Evolutionary conservation across 257 asterid genomes (phyloP), one percentile per base, ranked within the genome.

Genomic region (Orobanche coerulescens): DNA sequence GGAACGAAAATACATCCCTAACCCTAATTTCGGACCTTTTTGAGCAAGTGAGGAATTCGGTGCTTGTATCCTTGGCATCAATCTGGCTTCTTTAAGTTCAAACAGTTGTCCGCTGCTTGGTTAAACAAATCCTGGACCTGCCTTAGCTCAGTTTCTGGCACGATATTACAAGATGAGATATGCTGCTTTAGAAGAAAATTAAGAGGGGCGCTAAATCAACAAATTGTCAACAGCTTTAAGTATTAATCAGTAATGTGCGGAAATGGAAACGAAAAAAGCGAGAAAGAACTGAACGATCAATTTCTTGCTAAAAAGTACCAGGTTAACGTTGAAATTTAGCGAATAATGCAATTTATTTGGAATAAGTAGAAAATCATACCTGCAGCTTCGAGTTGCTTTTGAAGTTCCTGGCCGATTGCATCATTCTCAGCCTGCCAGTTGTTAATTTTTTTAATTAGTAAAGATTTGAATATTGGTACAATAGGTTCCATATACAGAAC

Each of bases 381-480:
- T 72, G 96, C 95, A 70, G 94, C 90, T 75, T 92, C 95, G 39
- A 86, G 79, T 67, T 92, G 97, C 78, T 81, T 86, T 56, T 88
- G 95, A 34, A 92, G 90, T 73, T 88, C 98, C 70, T 88, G 94
- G 54, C 95, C 98, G 11, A 86, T 62, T 20, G 75, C 83, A 81
- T 88, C 98, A 69, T 86, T 92, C 72, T 92, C 95, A 61, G 84
- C 86, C 95, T 89, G 87, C 70, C 30, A 26, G 34, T 8, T 42
- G 42, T 24, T n/a, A n/a, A n/a, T n/a, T 64, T 23, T 33, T 68
- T 30, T 3, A 4, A 53, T 75, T 23, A 67, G 67, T 36, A 61
- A 49, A 44, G 57, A 42, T 49, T 40, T n/a, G 19, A 14, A 59
- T 24, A 53, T 20, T 1, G 22, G 22, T 15, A 18, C 58, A 40